These are phyloP conservation scores for Tetrahymena thermophila DNA, from an alignment of 73 alveolate genomes.

Conservation along the genomic window DNA sequence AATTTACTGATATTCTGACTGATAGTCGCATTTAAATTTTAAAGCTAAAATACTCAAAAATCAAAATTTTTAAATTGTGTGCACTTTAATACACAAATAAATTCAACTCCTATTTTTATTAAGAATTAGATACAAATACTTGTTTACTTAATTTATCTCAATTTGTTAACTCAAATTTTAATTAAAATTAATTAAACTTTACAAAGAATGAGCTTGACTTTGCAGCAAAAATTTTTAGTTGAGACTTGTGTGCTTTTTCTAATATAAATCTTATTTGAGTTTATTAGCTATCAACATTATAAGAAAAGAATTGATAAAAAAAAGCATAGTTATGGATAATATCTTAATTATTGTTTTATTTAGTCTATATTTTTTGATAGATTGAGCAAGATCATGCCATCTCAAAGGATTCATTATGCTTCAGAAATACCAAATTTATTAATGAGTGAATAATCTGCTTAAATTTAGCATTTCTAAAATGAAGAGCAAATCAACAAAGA, in stretches of 20 bases:
- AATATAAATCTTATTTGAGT: not conserved
- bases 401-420: not conserved
- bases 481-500: not conserved
- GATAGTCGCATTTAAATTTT: too few relatives aligned
- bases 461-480: too few relatives aligned
- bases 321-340: not conserved
- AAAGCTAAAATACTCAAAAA: too few relatives aligned
- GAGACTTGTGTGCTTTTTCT: not conserved
- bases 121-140: too few relatives aligned
- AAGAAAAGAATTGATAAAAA: not conserved
- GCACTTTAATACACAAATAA: too few relatives aligned
- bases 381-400: not conserved
- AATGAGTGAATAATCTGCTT: not conserved
- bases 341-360: not conserved
- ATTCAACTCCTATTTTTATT: too few relatives aligned
- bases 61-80: too few relatives aligned
- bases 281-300: not conserved
- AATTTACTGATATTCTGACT: too few relatives aligned
- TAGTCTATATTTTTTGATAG: not conserved
- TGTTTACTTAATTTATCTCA: too few relatives aligned
- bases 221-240: not conserved
- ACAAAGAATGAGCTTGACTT: not conserved
- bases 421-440: not conserved
- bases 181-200: too few relatives aligned
- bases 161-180: too few relatives aligned